Evolutionary conservation across 2,329 filamentous ascomycete species (phyloP).

Genomic region (Acephala macrosclerotiorum): DNA sequence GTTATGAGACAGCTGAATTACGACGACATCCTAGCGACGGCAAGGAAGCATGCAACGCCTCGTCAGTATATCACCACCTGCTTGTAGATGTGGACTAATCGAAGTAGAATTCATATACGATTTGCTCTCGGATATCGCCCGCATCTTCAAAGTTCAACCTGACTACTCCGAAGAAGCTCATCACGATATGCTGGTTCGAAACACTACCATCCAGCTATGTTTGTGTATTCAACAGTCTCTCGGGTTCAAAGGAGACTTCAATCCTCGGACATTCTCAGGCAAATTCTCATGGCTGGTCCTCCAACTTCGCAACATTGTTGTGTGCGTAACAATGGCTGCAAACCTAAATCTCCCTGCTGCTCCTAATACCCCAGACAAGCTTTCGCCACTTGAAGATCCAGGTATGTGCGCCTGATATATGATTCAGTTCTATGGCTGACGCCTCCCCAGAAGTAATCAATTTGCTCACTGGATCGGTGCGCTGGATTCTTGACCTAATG

Average conservation of each 20-base stretch:
- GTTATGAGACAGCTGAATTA: conserved; percentile 58
- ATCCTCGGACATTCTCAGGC: conserved; percentile 68
- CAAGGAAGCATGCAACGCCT: conserved; percentile 47
- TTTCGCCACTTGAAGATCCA: conserved; percentile 69
- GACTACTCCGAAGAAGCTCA: conserved; percentile 83
- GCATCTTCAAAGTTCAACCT: conserved; percentile 74
- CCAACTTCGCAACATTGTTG: conserved; percentile 75
- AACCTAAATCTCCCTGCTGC: conserved; percentile 48
- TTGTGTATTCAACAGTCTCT: conserved; percentile 82
- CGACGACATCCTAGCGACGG: conserved; percentile 76
- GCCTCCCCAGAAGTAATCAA: conserved; percentile 68
- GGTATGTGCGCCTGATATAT: conserved; percentile 49
- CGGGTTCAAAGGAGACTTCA: conserved; percentile 71
- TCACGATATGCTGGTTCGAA: conserved; percentile 76
- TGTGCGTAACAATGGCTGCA: conserved; percentile 71
- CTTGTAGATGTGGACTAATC: conserved; percentile 13
- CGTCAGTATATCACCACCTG: conserved; percentile 32
- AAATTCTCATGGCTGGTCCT: conserved; percentile 80
- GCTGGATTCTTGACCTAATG: conserved; percentile 79
- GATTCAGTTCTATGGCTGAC: conserved; percentile 12
- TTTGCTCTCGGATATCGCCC: conserved; percentile 72
- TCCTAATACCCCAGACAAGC: conserved; percentile 61
- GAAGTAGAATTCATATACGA: conserved; percentile 63
- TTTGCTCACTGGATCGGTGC: conserved; percentile 75
- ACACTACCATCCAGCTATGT: conserved; percentile 75